These are phyloP conservation scores for Bremia lactucae DNA, from an alignment of 352 stramenopile genomes.

Conservation along the genomic window DNA sequence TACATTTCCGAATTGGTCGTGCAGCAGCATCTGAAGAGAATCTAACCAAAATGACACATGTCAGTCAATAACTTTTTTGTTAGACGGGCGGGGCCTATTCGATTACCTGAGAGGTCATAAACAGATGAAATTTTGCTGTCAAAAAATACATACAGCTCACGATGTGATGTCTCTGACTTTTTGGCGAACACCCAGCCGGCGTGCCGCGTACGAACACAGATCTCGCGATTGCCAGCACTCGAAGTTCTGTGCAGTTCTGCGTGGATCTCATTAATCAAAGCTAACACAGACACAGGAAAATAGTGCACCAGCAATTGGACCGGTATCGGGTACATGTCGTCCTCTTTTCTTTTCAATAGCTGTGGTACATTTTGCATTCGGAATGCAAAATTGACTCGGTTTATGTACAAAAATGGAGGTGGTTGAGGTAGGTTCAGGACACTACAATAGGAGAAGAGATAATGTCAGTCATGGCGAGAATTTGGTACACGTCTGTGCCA, in stretches of 20 bases:
- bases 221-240: constrained; percentile 26
- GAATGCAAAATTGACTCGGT: constrained; percentile 45
- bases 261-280: constrained; percentile 35
- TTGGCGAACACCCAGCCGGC: constrained; percentile 50
- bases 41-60: constrained; percentile 22
- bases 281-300: constrained; percentile 26
- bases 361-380: constrained; percentile 36
- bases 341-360: constrained; percentile 40
- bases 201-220: constrained; percentile 43
- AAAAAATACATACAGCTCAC: constrained; percentile 51
- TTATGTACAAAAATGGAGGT: constrained; percentile 44
- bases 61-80: too few relatives aligned
- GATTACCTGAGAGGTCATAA: constrained; percentile 36
- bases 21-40: constrained; percentile 30
- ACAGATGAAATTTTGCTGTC: constrained; percentile 53
- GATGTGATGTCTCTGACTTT: constrained; percentile 29
- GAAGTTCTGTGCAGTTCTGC: constrained; percentile 23
- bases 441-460: constrained; percentile 8
- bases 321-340: constrained; percentile 37
- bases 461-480: constrained; percentile 1
- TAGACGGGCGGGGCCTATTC: too few relatives aligned
- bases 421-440: constrained; percentile 11
- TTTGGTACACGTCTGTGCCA: background rate
- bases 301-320: constrained; percentile 34
- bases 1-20: constrained; percentile 44